Percentiles rank a stretch among this genome's conserved stretches.
Evolutionary conservation across 495 filamentous ascomycete genomes (phyloP).

Genomic region (Amniculicola lignicola): DNA sequence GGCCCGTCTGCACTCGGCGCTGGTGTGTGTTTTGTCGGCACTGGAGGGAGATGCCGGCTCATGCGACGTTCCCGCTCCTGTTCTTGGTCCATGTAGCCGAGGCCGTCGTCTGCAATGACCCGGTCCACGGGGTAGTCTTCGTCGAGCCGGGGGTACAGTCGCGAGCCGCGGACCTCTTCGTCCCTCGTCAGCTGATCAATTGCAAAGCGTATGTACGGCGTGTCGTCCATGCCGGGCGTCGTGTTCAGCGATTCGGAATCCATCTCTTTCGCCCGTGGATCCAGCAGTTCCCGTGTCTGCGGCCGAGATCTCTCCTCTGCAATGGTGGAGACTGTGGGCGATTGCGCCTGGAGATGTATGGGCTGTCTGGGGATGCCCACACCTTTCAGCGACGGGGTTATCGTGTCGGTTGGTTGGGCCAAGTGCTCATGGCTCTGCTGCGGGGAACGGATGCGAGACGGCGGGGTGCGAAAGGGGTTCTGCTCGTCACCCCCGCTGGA

Average conservation of each 20-base stretch:
- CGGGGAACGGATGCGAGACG: conserved; percentile 37
- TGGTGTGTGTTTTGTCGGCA: conserved; percentile 1
- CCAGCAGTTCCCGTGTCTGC: conserved; percentile 24
- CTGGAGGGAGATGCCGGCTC: conserved; percentile 12
- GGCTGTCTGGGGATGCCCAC: conserved; percentile 19
- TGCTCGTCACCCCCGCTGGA: conserved; percentile 49
- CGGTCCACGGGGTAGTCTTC: conserved; percentile 35
- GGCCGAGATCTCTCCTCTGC: conserved; percentile 28
- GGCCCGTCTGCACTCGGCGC: not conserved
- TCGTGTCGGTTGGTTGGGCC: conserved; percentile 8
- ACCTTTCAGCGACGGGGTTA: conserved; percentile 24
- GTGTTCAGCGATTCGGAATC: conserved; percentile 46
- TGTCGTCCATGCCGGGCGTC: conserved; percentile 64
- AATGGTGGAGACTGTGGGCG: conserved; percentile 26
- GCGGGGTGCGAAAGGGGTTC: conserved; percentile 49
- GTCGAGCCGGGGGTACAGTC: conserved; percentile 24
- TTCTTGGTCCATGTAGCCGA: conserved; percentile 32
- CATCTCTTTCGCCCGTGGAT: conserved; percentile 16
- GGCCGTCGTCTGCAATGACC: conserved; percentile 29
- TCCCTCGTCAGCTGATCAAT: conserved; percentile 70
- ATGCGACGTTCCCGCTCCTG: conserved; percentile 15
- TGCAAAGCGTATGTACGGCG: conserved; percentile 68
- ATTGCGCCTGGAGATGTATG: not conserved
- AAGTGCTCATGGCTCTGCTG: conserved; percentile 31
- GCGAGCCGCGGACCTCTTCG: conserved; percentile 50